These are phyloP conservation scores for Neonectria faginata DNA, from an alignment of 2,329 filamentous ascomycete genomes.

Conservation along the genomic window DNA sequence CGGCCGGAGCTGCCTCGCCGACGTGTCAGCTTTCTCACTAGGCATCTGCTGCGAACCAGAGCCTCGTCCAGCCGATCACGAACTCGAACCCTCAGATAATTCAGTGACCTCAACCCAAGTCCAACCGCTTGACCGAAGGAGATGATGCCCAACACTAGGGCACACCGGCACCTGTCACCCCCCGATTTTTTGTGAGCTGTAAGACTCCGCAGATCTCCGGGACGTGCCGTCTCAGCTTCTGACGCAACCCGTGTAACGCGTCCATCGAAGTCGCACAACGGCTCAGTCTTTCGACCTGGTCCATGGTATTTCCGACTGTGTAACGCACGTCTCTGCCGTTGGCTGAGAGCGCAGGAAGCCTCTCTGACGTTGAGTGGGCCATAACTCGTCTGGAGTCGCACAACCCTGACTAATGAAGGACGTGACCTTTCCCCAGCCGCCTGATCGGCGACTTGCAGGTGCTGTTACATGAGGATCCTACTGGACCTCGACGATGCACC, in stretches of 20 bases:
- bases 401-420: not conserved
- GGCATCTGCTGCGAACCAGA: conserved; percentile 15
- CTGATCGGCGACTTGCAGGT: conserved; percentile 18
- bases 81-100: conserved; percentile 7
- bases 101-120: conserved; percentile 3
- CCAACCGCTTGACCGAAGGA: not conserved
- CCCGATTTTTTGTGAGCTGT: not conserved
- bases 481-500: conserved; percentile 21
- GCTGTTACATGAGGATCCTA: conserved; percentile 6
- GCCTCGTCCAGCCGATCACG: not conserved
- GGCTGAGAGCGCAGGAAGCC: not conserved
- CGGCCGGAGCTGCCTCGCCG: conserved; percentile 1
- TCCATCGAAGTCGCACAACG: conserved; percentile 16
- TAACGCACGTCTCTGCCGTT: conserved; percentile 1
- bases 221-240: conserved; percentile 14
- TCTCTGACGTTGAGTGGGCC: not conserved
- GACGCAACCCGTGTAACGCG: conserved; percentile 14
- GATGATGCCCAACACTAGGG: conserved; percentile 1
- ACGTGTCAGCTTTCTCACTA: conserved; percentile 20
- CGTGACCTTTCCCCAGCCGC: conserved; percentile 14
- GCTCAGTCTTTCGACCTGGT: conserved; percentile 5
- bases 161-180: conserved; percentile 2
- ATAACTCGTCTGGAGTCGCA: not conserved
- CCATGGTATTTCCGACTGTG: not conserved
- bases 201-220: conserved; percentile 12